Evolutionary conservation across 2,329 filamentous ascomycete genomes (phyloP).

Genomic region (Leptographium procerum): DNA sequence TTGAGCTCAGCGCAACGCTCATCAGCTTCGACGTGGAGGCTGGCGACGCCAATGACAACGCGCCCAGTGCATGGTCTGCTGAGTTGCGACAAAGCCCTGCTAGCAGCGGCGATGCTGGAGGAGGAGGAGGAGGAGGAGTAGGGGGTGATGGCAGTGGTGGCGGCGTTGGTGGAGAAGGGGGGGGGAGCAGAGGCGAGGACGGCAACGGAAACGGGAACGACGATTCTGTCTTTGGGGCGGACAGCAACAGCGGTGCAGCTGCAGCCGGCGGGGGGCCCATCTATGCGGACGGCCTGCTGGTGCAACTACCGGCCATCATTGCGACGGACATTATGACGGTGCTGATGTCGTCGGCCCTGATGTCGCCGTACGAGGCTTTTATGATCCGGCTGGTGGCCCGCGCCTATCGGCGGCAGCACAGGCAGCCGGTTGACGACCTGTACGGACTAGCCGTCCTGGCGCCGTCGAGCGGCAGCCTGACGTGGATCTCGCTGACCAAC

Average conservation of each 20-base stretch:
- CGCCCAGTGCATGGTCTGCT: constrained; percentile 44
- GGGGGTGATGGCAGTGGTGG: background rate
- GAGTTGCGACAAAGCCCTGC: constrained; percentile 39
- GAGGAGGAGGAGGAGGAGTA: background rate
- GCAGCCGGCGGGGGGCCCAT: background rate
- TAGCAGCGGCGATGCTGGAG: background rate
- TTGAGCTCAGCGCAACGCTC: constrained; percentile 42
- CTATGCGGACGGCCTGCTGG: constrained; percentile 32
- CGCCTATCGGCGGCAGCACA: constrained; percentile 26
- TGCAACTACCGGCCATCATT: constrained; percentile 35
- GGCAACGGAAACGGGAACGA: background rate
- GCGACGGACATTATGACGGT: constrained; percentile 37
- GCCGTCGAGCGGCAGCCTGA: constrained; percentile 17
- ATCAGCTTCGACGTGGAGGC: constrained; percentile 53
- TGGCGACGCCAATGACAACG: constrained; percentile 38
- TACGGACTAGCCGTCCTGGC: constrained; percentile 24
- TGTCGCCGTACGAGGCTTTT: constrained; percentile 35
- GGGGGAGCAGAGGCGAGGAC: background rate
- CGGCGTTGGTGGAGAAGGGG: background rate
- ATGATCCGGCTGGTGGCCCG: constrained; percentile 33
- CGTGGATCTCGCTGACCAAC: constrained; percentile 30
- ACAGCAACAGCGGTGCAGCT: background rate
- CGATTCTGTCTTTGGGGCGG: background rate
- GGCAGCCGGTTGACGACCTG: constrained; percentile 27
- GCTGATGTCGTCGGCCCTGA: constrained; percentile 28